Evolutionary conservation across 208 protist genomes (phyloP).

Genomic region (Vickermania spadyakhi): DNA sequence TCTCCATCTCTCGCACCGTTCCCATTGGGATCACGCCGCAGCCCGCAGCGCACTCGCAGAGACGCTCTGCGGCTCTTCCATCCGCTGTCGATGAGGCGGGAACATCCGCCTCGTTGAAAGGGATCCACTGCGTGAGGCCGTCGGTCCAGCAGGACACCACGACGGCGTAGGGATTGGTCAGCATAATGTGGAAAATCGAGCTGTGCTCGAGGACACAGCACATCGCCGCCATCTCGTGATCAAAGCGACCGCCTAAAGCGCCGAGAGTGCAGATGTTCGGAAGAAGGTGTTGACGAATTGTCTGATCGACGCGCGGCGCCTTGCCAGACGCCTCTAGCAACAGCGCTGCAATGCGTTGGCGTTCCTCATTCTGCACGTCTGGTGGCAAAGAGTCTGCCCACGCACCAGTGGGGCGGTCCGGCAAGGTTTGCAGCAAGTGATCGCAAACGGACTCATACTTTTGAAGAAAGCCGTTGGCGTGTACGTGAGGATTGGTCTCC

Average conservation of each 20-base stretch:
- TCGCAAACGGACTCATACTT: background rate
- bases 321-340: background rate
- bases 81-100: constrained; percentile 1
- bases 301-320: background rate
- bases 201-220: constrained; percentile 20
- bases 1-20: constrained; percentile 48
- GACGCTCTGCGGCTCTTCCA: background rate
- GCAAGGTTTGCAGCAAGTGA: background rate
- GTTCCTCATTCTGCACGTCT: background rate
- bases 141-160: constrained; percentile 62
- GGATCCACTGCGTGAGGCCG: constrained; percentile 46
- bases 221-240: constrained; percentile 59
- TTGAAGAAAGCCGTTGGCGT: background rate
- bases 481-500: background rate
- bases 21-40: constrained; percentile 63
- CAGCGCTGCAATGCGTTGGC: background rate
- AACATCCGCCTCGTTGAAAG: constrained; percentile 4
- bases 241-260: constrained; percentile 61
- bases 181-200: constrained; percentile 19
- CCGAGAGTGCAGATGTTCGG: constrained; percentile 51
- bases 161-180: constrained; percentile 40
- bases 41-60: constrained; percentile 10
- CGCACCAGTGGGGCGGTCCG: background rate
- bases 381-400: background rate
- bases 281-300: constrained; percentile 20